Conservation (phyloP, 2,329 filamentous ascomycete genomes). For the Teratosphaeria pseudoeucalypti region DNA sequence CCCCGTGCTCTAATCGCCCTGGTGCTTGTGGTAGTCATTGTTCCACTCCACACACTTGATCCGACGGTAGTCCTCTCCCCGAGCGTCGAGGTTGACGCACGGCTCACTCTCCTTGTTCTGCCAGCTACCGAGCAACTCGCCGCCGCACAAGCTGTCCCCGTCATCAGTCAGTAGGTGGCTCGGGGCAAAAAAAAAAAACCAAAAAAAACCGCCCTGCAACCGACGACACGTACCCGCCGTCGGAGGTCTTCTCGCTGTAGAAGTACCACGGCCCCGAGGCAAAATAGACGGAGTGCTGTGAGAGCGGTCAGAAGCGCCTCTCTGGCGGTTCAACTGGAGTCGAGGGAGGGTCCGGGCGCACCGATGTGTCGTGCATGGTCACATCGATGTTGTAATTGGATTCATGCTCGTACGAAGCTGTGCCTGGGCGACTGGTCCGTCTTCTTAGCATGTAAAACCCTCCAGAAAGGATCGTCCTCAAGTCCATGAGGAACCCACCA, state of each 20-base stretch:
- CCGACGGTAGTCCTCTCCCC: background rate
- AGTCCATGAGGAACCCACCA: background rate
- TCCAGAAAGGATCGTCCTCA: too few species aligned
- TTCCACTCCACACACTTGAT: background rate
- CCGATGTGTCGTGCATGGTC: background rate
- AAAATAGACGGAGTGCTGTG: background rate
- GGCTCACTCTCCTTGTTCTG: background rate
- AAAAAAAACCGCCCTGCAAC: background rate
- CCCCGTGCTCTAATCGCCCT: background rate
- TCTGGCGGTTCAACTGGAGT: background rate
- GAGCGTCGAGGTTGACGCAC: background rate
- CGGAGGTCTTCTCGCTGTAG: background rate
- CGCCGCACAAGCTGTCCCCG: background rate
- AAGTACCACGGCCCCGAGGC: background rate
- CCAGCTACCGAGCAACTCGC: background rate
- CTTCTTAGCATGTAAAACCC: background rate
- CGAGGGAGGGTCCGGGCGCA: background rate
- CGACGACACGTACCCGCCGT: background rate
- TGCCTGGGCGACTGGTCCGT: background rate
- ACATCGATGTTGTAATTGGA: background rate
- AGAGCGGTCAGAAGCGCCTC: background rate
- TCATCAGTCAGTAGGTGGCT: background rate
- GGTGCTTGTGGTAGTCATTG: background rate
- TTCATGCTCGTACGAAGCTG: background rate
- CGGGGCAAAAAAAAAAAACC: background rate